These are phyloP conservation scores for Termitomyces sp. DNA, from an alignment of 768 basidiomycete genomes.

Conservation along the genomic window DNA sequence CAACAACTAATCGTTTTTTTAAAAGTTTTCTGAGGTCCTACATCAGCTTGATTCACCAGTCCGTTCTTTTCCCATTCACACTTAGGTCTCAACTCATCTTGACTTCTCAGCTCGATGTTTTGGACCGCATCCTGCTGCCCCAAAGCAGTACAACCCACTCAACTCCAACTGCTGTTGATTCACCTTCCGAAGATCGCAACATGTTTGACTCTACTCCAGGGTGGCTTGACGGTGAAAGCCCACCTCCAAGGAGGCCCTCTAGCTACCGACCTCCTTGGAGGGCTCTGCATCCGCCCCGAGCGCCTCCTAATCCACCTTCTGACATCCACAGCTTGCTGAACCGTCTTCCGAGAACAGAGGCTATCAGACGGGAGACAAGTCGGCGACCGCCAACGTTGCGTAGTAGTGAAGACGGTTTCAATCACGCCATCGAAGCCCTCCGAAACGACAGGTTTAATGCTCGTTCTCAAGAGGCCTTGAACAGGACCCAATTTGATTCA, in stretches of 20 bases:
- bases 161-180: neutral
- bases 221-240: neutral
- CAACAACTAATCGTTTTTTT: neutral
- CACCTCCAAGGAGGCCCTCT: neutral
- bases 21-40: neutral
- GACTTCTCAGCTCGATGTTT: neutral
- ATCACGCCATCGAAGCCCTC: slow-evolving; percentile 26
- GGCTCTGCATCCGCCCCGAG: neutral
- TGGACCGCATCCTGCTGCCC: neutral
- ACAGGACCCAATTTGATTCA: slow-evolving; percentile 21
- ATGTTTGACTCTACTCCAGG: neutral
- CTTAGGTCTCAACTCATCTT: neutral
- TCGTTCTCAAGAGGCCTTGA: slow-evolving; percentile 27
- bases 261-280: slow-evolving; percentile 4
- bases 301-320: neutral
- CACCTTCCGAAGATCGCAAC: neutral
- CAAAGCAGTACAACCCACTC: neutral
- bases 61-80: neutral
- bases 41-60: neutral
- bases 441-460: slow-evolving; percentile 23
- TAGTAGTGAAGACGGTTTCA: slow-evolving; percentile 21
- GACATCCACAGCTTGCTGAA: slow-evolving; percentile 22
- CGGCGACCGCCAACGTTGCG: slow-evolving; percentile 5
- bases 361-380: slow-evolving; percentile 19
- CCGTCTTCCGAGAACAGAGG: slow-evolving; percentile 22